Percentiles rank a stretch among this genome's conserved stretches.
Conservation (phyloP, 2,329 filamentous ascomycete genomes). For the Alternaria brassicae region DNA sequence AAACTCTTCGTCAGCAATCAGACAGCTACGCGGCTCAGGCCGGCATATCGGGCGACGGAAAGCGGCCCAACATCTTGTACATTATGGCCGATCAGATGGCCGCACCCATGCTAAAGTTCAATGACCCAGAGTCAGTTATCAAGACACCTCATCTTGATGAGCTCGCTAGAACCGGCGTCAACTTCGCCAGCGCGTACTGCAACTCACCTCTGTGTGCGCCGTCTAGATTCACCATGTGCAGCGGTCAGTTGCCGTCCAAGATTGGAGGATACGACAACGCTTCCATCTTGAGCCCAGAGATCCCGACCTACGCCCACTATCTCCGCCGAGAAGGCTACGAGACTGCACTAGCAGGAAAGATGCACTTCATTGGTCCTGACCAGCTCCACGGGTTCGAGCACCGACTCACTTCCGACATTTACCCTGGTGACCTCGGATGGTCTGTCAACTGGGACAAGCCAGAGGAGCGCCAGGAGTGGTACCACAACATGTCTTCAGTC, state of each 20-base stretch:
- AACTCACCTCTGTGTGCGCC: slow-evolving; percentile 92
- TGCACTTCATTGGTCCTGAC: slow-evolving; percentile 92
- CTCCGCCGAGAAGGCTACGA: slow-evolving; percentile 85
- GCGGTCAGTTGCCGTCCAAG: slow-evolving; percentile 87
- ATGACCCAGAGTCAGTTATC: slow-evolving; percentile 87
- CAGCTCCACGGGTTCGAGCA: slow-evolving; percentile 95
- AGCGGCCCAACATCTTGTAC: slow-evolving; percentile 80
- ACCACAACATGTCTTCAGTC: slow-evolving; percentile 91
- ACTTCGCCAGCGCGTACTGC: slow-evolving; percentile 94
- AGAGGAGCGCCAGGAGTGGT: slow-evolving; percentile 85
- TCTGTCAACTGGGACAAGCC: slow-evolving; percentile 95
- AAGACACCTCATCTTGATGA: slow-evolving; percentile 89
- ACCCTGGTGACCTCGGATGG: slow-evolving; percentile 94
- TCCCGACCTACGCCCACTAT: slow-evolving; percentile 93
- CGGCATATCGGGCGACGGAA: slow-evolving; percentile 20
- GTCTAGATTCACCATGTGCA: slow-evolving; percentile 93
- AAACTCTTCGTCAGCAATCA: slow-evolving; percentile 37
- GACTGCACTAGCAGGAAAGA: slow-evolving; percentile 90
- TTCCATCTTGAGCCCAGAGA: slow-evolving; percentile 79
- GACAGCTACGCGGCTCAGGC: slow-evolving; percentile 31
- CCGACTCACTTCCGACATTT: slow-evolving; percentile 87
- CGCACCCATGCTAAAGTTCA: slow-evolving; percentile 88
- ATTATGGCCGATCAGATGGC: slow-evolving; percentile 98
- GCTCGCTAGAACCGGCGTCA: slow-evolving; percentile 79
- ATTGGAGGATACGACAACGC: slow-evolving; percentile 94